phyloP scores from a whole-genome alignment of 306 rosid species.

The Glycine tomentella region DNA sequence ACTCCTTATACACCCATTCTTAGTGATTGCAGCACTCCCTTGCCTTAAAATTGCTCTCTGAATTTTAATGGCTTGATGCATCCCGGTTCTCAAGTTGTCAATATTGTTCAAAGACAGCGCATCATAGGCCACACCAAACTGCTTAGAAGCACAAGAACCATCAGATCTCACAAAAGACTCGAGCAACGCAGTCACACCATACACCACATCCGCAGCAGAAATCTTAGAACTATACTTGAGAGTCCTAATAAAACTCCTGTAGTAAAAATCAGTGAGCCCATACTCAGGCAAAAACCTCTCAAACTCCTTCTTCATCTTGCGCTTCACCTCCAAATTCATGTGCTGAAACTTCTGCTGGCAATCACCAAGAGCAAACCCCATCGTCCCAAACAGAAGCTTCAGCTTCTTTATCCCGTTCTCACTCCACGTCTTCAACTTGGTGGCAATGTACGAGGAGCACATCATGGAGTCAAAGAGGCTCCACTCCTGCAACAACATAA shows the following conservation, averaged over 20 bases:
- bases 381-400: slow-evolving; percentile 84
- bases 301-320: slow-evolving; percentile 80
- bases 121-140: slow-evolving; percentile 88
- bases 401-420: slow-evolving; percentile 94
- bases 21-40: slow-evolving; percentile 85
- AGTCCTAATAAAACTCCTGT: slow-evolving; percentile 76
- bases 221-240: slow-evolving; percentile 86
- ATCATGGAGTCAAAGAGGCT: slow-evolving; percentile 90
- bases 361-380: slow-evolving; percentile 93
- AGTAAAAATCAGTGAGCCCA: slow-evolving; percentile 89
- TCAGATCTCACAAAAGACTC: slow-evolving; percentile 82
- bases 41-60: slow-evolving; percentile 92
- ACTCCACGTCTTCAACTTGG: slow-evolving; percentile 95
- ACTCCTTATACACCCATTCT: slow-evolving; percentile 82
- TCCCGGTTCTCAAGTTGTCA: slow-evolving; percentile 78
- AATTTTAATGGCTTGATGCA: slow-evolving; percentile 88
- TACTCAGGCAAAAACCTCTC: slow-evolving; percentile 84
- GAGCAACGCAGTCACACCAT: slow-evolving; percentile 91
- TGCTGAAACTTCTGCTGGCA: slow-evolving; percentile 95
- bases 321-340: slow-evolving; percentile 91
- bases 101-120: slow-evolving; percentile 78
- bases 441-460: slow-evolving; percentile 84
- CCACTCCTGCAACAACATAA: slow-evolving; percentile 95
- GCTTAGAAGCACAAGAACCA: slow-evolving; percentile 83
- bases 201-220: slow-evolving; percentile 99